Evolutionary conservation across 345 rosid species (phyloP).

Genomic region (Euphorbia pulcherrima): DNA sequence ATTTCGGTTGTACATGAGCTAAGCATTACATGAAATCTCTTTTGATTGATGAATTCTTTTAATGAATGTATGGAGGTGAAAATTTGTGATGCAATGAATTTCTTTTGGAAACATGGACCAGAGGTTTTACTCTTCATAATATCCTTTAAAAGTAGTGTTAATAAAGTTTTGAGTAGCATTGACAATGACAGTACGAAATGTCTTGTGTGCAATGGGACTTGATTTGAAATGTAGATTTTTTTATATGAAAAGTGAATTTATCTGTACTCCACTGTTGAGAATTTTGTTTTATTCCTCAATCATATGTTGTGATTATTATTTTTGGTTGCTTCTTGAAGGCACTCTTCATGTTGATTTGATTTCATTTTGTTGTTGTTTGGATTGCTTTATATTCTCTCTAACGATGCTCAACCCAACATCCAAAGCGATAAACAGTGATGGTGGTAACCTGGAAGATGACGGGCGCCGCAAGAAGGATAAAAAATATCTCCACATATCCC

Average conservation of each 20-base stretch:
- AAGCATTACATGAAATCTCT: neutral
- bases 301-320: neutral
- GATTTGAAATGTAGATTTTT: neutral
- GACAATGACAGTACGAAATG: neutral
- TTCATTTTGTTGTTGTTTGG: neutral
- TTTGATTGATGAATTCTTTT: neutral
- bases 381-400: neutral
- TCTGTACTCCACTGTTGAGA: neutral
- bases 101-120: neutral
- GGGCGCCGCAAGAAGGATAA: too few species aligned
- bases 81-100: neutral
- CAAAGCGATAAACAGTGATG: too few species aligned
- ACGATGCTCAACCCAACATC: too few species aligned
- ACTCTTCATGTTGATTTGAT: neutral
- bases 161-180: neutral
- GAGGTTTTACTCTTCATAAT: too few species aligned
- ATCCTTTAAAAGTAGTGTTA: neutral
- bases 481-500: too few species aligned
- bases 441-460: too few species aligned
- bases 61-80: neutral
- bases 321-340: too few species aligned
- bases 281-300: neutral
- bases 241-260: neutral
- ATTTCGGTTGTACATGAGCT: neutral
- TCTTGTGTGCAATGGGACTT: neutral